phyloP scores from a whole-genome alignment of 2,329 filamentous ascomycete genomes.

The Phoma sp. region DNA sequence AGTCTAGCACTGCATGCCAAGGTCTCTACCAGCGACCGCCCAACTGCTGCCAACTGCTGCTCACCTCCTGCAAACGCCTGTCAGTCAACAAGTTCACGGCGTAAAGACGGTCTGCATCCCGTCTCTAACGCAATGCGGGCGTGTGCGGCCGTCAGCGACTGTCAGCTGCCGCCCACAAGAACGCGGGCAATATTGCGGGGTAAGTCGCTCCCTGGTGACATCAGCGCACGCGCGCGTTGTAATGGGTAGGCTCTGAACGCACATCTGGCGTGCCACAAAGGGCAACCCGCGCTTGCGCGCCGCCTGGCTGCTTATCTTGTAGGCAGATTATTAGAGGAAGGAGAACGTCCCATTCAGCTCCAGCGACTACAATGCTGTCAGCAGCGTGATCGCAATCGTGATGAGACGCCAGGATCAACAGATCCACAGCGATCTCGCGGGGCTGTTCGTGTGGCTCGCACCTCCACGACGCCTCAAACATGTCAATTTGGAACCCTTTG shows the following conservation, averaged over 20 bases:
- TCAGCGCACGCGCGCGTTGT: neutral
- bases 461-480: neutral
- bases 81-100: slow-evolving; percentile 1
- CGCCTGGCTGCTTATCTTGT: neutral
- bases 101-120: slow-evolving; percentile 1
- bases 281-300: neutral
- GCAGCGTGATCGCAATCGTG: neutral
- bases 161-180: slow-evolving; percentile 2
- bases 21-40: neutral
- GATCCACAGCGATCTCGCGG: slow-evolving; percentile 4
- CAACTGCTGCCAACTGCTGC: neutral
- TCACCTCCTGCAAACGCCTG: slow-evolving; percentile 7
- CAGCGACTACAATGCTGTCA: neutral
- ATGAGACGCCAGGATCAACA: slow-evolving; percentile 1
- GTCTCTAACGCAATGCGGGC: neutral
- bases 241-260: neutral
- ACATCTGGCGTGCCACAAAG: neutral
- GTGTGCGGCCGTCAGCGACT: neutral
- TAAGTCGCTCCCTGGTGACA: slow-evolving; percentile 4
- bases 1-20: slow-evolving; percentile 5
- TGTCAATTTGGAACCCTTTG: slow-evolving; percentile 2
- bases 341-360: neutral
- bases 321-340: neutral
- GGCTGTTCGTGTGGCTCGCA: slow-evolving; percentile 5
- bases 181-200: slow-evolving; percentile 5